Evolutionary conservation across 441 rosid species (phyloP).

Genomic region (Mallotus japonicus): DNA sequence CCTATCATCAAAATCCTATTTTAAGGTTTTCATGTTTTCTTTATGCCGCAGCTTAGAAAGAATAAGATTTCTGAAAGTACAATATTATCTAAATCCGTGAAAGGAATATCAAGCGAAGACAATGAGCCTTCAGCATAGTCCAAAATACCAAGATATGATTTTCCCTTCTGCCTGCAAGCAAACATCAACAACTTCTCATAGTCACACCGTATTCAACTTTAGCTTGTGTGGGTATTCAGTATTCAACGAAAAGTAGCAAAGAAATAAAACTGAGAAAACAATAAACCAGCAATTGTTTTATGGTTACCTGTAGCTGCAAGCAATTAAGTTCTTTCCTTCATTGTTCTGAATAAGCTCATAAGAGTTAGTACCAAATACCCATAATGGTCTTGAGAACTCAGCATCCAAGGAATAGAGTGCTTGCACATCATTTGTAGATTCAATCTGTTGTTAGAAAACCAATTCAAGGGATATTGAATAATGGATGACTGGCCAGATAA

Average conservation of each 20-base stretch:
- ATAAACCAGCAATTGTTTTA: slow-evolving; percentile 18
- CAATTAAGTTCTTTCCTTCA: slow-evolving; percentile 58
- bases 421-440: slow-evolving; percentile 55
- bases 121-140: slow-evolving; percentile 59
- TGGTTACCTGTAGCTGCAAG: slow-evolving; percentile 75
- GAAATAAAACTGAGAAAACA: not conserved
- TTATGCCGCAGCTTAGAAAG: slow-evolving; percentile 13
- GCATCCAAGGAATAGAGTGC: slow-evolving; percentile 62
- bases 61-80: slow-evolving; percentile 38
- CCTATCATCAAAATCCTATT: slow-evolving; percentile 15
- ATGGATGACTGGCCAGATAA: not conserved
- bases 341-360: slow-evolving; percentile 59
- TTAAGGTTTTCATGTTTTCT: slow-evolving; percentile 16
- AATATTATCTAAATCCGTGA: slow-evolving; percentile 73
- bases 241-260: not conserved
- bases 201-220: not conserved
- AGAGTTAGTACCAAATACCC: slow-evolving; percentile 80
- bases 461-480: slow-evolving; percentile 8
- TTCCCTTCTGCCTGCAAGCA: slow-evolving; percentile 77
- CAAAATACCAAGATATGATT: slow-evolving; percentile 73
- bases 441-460: slow-evolving; percentile 45
- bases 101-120: slow-evolving; percentile 74
- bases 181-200: slow-evolving; percentile 15
- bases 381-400: slow-evolving; percentile 80
- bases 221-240: not conserved